A percentile compares a stretch with the other conserved stretches of the same genome.
These are phyloP conservation scores for Closterium sp. DNA, from an alignment of 139 green algal species.

Conservation along the genomic window DNA sequence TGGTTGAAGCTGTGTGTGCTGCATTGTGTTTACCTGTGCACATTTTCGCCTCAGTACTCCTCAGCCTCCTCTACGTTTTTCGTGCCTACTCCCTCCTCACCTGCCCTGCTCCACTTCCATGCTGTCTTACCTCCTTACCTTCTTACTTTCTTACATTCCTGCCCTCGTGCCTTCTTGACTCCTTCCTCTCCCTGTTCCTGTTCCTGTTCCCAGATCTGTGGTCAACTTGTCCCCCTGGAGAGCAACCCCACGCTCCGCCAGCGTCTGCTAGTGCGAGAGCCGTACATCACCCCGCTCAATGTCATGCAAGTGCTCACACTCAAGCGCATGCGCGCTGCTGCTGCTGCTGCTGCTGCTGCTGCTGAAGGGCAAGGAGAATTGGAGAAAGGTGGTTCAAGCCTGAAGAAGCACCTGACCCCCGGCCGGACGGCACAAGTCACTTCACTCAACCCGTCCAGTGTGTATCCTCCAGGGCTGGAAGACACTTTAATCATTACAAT, in stretches of 20 bases:
- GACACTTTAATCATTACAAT: conserved; percentile 78
- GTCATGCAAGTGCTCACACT: conserved; percentile 54
- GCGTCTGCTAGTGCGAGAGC: conserved; percentile 54
- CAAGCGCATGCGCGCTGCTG: conserved; percentile 45
- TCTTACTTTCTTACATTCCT: not conserved
- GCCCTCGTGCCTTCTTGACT: too few species aligned
- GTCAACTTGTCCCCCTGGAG: conserved; percentile 4
- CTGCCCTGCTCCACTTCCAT: too few species aligned
- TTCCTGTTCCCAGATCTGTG: not conserved
- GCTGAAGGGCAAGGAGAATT: not conserved
- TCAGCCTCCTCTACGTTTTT: too few species aligned
- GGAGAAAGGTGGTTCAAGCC: not conserved
- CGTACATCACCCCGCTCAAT: conserved; percentile 58
- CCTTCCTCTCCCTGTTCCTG: not conserved
- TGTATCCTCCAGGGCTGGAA: conserved; percentile 45
- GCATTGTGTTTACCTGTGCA: too few species aligned
- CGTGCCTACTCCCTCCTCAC: too few species aligned
- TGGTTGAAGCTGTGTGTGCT: too few species aligned
- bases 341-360: not conserved
- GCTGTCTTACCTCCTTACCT: conserved; percentile 4
- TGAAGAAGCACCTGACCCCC: not conserved
- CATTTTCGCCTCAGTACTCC: conserved; percentile 23
- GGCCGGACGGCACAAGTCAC: conserved; percentile 2
- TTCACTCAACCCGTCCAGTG: conserved; percentile 36
- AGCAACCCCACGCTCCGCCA: conserved; percentile 15